Evolutionary conservation across 73 alveolate species (phyloP).

Genomic region (Paramecium tetraurelia): DNA sequence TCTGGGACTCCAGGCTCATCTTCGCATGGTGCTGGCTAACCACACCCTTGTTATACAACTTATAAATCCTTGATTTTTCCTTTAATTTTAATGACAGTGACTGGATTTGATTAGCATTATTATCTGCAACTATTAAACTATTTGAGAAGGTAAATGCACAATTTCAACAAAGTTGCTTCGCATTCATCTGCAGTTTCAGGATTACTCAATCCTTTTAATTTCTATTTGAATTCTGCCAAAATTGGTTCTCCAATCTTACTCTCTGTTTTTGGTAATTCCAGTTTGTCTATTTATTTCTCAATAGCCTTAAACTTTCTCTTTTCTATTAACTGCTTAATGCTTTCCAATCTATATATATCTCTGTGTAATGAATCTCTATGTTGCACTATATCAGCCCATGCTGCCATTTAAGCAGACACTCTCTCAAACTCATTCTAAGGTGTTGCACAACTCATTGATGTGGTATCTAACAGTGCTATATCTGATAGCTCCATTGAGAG

Average conservation of each 20-base stretch:
- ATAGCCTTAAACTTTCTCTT: not conserved
- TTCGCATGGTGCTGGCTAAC: not conserved
- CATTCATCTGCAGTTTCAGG: conserved; percentile 29
- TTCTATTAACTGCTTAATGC: not conserved
- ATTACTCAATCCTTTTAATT: not conserved
- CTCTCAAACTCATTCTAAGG: not conserved
- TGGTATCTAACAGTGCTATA: not conserved
- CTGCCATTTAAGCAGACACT: conserved; percentile 36
- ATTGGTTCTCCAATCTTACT: conserved; percentile 8
- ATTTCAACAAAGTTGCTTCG: not conserved
- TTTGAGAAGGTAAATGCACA: conserved; percentile 25
- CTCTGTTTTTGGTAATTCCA: not conserved
- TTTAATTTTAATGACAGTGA: conserved; percentile 35
- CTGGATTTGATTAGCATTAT: conserved; percentile 25
- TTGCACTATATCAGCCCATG: conserved; percentile 46
- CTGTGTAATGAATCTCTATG: not conserved
- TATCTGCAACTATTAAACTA: conserved; percentile 17
- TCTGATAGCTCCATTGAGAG: not conserved
- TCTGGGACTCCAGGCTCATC: conserved; percentile 20
- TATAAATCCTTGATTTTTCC: conserved; percentile 42
- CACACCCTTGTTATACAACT: conserved; percentile 27
- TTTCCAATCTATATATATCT: not conserved
- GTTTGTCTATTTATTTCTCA: not conserved
- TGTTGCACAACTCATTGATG: conserved; percentile 37
- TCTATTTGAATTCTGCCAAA: conserved; percentile 6